Evolutionary conservation across 345 rosid genomes (phyloP).

Genomic region (Heritiera fomes): DNA sequence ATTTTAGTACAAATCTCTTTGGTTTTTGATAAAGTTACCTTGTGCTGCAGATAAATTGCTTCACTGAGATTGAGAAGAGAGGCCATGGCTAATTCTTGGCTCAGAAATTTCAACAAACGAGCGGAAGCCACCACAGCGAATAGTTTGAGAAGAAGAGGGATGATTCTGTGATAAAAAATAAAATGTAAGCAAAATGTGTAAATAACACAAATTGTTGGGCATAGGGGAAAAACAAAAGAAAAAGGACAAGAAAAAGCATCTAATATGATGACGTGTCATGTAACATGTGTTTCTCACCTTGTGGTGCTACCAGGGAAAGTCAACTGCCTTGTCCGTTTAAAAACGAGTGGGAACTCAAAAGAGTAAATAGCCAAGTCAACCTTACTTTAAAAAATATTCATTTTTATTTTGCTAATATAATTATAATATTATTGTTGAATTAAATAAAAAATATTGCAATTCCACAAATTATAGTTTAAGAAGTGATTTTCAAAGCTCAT

Average conservation of each 20-base stretch:
- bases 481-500: background rate
- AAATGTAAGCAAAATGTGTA: background rate
- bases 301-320: background rate
- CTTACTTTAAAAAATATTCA: background rate
- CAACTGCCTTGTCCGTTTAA: background rate
- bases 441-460: no score
- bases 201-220: background rate
- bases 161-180: background rate
- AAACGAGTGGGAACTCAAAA: background rate
- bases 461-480: no score
- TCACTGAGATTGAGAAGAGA: conserved; percentile 52
- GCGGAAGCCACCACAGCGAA: background rate
- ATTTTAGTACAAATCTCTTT: background rate
- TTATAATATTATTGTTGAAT: background rate
- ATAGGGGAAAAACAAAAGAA: no score
- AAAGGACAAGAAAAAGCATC: no score
- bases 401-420: background rate
- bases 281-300: no score
- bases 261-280: background rate
- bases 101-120: background rate
- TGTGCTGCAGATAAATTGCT: conserved; percentile 39
- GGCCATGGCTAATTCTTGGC: conserved; percentile 48
- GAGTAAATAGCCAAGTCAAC: background rate
- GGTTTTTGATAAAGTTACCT: conserved; percentile 36
- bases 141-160: conserved; percentile 42